Conservation (phyloP, 352 stramenopile genomes). For the Pythium monospermum region DNA sequence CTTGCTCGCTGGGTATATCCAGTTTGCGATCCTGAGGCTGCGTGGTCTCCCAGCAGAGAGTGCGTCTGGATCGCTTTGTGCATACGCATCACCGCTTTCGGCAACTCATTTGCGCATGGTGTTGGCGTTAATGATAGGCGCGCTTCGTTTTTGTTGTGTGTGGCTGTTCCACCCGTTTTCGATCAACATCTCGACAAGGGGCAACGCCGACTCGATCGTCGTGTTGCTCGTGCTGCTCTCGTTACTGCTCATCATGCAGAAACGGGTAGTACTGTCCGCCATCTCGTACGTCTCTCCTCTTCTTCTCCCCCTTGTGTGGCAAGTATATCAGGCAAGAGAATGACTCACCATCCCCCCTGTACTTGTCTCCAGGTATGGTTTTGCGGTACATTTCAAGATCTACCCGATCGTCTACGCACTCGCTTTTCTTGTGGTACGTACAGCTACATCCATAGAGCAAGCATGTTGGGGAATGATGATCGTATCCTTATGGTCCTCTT, state of each 20-base stretch:
- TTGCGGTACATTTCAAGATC: slow-evolving; percentile 97
- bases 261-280: slow-evolving; percentile 64
- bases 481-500: too few species aligned
- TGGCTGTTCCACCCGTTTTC: slow-evolving; percentile 98
- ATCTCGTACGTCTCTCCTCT: slow-evolving; percentile 57
- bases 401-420: slow-evolving; percentile 98
- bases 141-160: slow-evolving; percentile 65
- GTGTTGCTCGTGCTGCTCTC: slow-evolving; percentile 92
- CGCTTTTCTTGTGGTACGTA: slow-evolving; percentile 76
- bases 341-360: neutral
- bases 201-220: slow-evolving; percentile 95
- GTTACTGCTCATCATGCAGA: slow-evolving; percentile 79
- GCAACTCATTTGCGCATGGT: too few species aligned
- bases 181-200: slow-evolving; percentile 99
- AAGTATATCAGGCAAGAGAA: neutral
- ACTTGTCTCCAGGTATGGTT: slow-evolving; percentile 72
- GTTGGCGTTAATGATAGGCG: slow-evolving; percentile 28
- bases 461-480: too few species aligned
- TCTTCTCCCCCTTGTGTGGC: neutral
- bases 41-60: slow-evolving; percentile 45
- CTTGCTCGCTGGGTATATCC: slow-evolving; percentile 86
- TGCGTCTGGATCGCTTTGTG: slow-evolving; percentile 1
- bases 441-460: neutral
- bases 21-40: slow-evolving; percentile 83
- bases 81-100: too few species aligned